Conservation (phyloP, 495 filamentous ascomycete genomes). For the Penicillium verhagenii region DNA sequence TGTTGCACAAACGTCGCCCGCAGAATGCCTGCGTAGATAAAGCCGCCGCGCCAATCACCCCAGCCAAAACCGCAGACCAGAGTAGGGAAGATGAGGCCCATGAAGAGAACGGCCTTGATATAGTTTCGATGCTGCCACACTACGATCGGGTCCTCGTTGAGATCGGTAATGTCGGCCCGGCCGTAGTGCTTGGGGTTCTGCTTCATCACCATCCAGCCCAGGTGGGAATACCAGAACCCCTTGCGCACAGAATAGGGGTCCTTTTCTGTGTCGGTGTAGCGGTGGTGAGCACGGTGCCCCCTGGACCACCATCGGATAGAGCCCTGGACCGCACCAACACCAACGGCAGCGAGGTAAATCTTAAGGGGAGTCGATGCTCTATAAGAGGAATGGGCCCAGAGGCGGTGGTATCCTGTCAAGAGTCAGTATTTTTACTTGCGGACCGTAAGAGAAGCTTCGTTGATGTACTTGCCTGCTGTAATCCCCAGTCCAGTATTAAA, state of each 20-base stretch:
- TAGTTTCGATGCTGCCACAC: constrained; percentile 87
- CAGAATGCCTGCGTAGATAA: constrained; percentile 85
- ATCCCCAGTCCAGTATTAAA: constrained; percentile 82
- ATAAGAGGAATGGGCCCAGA: constrained; percentile 88
- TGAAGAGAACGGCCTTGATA: constrained; percentile 71
- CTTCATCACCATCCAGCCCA: constrained; percentile 84
- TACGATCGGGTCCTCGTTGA: constrained; percentile 86
- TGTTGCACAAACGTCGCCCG: constrained; percentile 92
- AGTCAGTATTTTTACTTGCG: no score
- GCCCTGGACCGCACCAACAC: constrained; percentile 87
- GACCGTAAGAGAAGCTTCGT: no score
- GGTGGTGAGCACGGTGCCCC: constrained; percentile 88
- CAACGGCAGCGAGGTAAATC: constrained; percentile 83
- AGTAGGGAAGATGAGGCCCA: constrained; percentile 78
- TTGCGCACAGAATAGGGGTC: constrained; percentile 95
- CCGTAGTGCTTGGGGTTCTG: constrained; percentile 82
- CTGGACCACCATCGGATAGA: constrained; percentile 92
- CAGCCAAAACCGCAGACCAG: constrained; percentile 75
- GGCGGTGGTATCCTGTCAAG: constrained; percentile 60
- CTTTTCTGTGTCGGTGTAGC: constrained; percentile 93
- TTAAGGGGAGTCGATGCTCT: constrained; percentile 53
- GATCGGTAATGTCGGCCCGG: constrained; percentile 86
- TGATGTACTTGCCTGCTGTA: no score
- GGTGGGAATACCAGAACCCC: constrained; percentile 85
- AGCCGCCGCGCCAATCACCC: constrained; percentile 81